phyloP scores from a whole-genome alignment of 2,329 filamentous ascomycete genomes.

The Colletotrichum sp. region DNA sequence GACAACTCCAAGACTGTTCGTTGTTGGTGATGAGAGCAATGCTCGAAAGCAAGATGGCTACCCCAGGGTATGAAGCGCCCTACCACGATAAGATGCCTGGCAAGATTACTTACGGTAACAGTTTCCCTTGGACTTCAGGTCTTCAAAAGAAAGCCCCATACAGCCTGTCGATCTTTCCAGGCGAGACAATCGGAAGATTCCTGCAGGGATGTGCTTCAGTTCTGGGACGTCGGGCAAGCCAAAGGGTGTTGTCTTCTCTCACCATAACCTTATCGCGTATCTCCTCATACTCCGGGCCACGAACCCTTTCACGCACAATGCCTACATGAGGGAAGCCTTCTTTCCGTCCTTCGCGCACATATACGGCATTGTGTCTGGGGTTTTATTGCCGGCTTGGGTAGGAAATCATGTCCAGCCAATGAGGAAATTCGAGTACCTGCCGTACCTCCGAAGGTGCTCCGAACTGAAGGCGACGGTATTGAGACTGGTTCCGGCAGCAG shows the following conservation, averaged over 20 bases:
- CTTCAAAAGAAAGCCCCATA: neutral
- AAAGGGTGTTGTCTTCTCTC: conserved; percentile 27
- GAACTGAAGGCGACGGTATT: conserved; percentile 25
- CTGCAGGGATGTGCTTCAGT: conserved; percentile 28
- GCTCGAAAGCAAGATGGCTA: neutral
- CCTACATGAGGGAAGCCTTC: conserved; percentile 29
- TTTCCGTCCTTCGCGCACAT: conserved; percentile 30
- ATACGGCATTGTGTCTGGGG: conserved; percentile 27
- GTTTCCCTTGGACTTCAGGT: neutral
- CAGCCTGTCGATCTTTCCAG: neutral
- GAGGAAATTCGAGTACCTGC: conserved; percentile 25
- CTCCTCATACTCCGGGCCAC: conserved; percentile 25
- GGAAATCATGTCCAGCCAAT: conserved; percentile 26
- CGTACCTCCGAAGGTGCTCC: conserved; percentile 24
- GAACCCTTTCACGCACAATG: conserved; percentile 27
- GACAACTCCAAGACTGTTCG: neutral
- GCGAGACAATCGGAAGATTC: neutral
- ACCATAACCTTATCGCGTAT: conserved; percentile 27
- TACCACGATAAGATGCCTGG: neutral
- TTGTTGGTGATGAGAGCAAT: neutral
- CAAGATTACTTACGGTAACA: neutral
- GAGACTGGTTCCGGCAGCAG: conserved; percentile 27
- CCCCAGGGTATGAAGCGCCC: neutral
- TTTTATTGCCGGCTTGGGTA: conserved; percentile 25
- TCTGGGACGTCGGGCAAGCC: conserved; percentile 28